Conservation (phyloP, 1,284 basidiomycete genomes). For the Ceratobasidium sp. region DNA sequence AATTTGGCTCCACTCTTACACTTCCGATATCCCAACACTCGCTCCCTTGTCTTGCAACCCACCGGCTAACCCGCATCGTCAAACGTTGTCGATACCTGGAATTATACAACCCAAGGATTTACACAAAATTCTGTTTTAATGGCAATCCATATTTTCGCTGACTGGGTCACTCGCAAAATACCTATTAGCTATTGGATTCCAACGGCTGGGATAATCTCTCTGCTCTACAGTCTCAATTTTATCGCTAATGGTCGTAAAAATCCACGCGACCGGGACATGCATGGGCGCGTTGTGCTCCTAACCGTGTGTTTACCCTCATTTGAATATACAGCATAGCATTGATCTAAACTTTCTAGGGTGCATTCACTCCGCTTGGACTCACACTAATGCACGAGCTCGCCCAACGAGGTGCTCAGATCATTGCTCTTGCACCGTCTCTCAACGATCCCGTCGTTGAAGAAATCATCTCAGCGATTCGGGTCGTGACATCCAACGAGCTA, state of each 20-base stretch:
- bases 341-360: slow-evolving; percentile 59
- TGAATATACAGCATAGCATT: background rate
- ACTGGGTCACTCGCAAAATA: slow-evolving; percentile 1
- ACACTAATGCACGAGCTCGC: slow-evolving; percentile 70
- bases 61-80: too few relatives aligned
- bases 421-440: slow-evolving; percentile 61
- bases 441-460: slow-evolving; percentile 65
- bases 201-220: background rate
- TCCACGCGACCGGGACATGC: slow-evolving; percentile 72
- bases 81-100: too few relatives aligned
- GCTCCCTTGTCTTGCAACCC: background rate
- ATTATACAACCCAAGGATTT: too few relatives aligned
- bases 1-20: background rate
- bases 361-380: slow-evolving; percentile 72
- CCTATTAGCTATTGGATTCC: slow-evolving; percentile 23
- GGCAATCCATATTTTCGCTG: slow-evolving; percentile 31
- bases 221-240: slow-evolving; percentile 28
- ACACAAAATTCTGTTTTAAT: background rate
- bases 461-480: slow-evolving; percentile 67
- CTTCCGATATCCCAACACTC: background rate
- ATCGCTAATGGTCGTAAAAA: slow-evolving; percentile 69
- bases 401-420: slow-evolving; percentile 73
- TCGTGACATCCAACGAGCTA: slow-evolving; percentile 71
- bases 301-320: slow-evolving; percentile 58
- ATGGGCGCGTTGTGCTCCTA: slow-evolving; percentile 70